Evolutionary conservation across 257 asterid genomes (phyloP).

Genomic region (Galeopsis tetrahit): DNA sequence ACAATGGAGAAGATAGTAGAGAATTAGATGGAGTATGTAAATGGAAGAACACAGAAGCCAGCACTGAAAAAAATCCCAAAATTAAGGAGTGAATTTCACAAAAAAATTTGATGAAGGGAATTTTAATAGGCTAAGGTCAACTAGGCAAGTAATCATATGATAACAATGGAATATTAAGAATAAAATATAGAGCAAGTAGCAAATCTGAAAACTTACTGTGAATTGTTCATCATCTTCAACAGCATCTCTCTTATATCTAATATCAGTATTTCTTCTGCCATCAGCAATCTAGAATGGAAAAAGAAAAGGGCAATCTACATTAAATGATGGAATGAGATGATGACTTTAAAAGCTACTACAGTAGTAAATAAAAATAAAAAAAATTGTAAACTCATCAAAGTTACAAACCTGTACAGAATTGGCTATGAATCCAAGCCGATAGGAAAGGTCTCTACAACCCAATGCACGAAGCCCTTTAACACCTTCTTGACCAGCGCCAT

Average conservation of each 20-base stretch:
- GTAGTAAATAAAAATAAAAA: background rate
- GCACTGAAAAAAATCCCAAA: background rate
- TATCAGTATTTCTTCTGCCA: slow-evolving; percentile 78
- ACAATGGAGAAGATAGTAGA: slow-evolving; percentile 20
- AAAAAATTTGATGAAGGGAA: background rate
- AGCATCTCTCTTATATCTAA: slow-evolving; percentile 69
- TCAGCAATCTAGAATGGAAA: slow-evolving; percentile 65
- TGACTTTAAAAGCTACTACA: background rate
- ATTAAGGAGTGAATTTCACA: background rate
- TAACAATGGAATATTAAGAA: background rate
- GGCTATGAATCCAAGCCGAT: slow-evolving; percentile 95
- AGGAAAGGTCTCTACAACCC: slow-evolving; percentile 94
- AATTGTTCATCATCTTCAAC: slow-evolving; percentile 78
- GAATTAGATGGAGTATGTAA: slow-evolving; percentile 9
- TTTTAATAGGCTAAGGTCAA: background rate
- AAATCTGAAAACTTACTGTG: slow-evolving; percentile 52
- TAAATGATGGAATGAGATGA: background rate
- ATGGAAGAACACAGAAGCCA: slow-evolving; percentile 4
- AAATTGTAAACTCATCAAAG: slow-evolving; percentile 28
- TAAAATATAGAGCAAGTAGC: background rate
- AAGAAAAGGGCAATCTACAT: slow-evolving; percentile 14
- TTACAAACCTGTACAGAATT: slow-evolving; percentile 84
- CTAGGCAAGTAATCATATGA: background rate
- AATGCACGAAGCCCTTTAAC: slow-evolving; percentile 91
- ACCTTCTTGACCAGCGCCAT: slow-evolving; percentile 81